A percentile compares a stretch with the other conserved stretches of the same genome.
Evolutionary conservation across 2,329 filamentous ascomycete genomes (phyloP).

Genomic region (Xylaria hypoxylon): DNA sequence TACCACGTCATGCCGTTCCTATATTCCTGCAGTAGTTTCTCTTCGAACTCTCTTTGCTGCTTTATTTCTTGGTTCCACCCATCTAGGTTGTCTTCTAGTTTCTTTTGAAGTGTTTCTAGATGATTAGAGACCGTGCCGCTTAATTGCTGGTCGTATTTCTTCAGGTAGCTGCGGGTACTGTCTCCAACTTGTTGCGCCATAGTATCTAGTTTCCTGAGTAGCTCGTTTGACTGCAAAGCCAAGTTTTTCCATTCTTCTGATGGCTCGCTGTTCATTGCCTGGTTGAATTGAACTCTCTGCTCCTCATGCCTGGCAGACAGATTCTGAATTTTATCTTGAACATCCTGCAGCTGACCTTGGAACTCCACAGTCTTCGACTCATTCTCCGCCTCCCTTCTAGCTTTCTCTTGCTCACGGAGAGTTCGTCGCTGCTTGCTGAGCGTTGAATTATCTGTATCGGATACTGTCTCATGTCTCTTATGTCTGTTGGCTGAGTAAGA

Average conservation of each 20-base stretch:
- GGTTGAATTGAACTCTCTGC: conserved; percentile 9
- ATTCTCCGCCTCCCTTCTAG: conserved; percentile 1
- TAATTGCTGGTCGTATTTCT: conserved; percentile 12
- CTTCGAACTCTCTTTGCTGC: conserved; percentile 25
- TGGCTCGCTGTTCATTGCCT: neutral
- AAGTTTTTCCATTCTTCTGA: conserved; percentile 15
- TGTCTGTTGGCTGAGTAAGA: conserved; percentile 1
- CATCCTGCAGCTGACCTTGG: conserved; percentile 27
- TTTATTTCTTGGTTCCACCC: conserved; percentile 25
- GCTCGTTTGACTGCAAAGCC: conserved; percentile 6
- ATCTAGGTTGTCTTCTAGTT: conserved; percentile 14
- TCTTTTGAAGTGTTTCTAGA: conserved; percentile 11
- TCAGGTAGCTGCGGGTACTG: conserved; percentile 12
- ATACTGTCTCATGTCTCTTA: neutral
- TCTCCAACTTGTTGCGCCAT: conserved; percentile 6
- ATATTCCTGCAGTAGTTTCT: conserved; percentile 1
- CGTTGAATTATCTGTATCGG: neutral
- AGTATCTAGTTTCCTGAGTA: conserved; percentile 11
- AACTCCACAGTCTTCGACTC: conserved; percentile 6
- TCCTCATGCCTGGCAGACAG: conserved; percentile 6
- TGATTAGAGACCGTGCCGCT: conserved; percentile 1
- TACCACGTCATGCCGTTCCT: conserved; percentile 11
- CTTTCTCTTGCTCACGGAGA: neutral
- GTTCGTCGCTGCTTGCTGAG: neutral
- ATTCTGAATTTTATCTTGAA: conserved; percentile 14